A percentile compares a stretch with the other conserved stretches of the same genome.
Evolutionary conservation across 768 basidiomycete species (phyloP).

Genomic region (Tulasnella sp.): DNA sequence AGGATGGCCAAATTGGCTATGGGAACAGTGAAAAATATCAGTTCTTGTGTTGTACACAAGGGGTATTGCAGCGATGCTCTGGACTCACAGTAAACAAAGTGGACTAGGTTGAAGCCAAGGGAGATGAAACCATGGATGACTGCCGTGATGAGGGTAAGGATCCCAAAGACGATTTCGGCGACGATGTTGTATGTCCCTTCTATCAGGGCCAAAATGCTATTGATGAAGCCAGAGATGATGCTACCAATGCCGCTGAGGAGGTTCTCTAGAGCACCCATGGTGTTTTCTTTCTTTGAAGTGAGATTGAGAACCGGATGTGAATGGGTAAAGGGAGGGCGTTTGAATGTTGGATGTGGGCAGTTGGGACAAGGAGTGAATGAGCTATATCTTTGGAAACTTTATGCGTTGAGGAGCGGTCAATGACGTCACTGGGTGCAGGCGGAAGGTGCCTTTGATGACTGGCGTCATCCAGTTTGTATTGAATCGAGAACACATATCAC

Average conservation of each 20-base stretch:
- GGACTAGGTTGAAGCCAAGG: not conserved
- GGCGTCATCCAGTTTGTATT: too few species aligned
- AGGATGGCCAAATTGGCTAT: conserved; percentile 1
- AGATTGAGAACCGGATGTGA: too few species aligned
- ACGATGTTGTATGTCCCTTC: not conserved
- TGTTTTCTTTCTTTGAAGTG: not conserved
- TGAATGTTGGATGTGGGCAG: not conserved
- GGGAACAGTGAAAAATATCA: not conserved
- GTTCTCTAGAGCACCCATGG: conserved; percentile 7
- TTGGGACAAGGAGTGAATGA: not conserved
- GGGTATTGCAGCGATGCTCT: too few species aligned
- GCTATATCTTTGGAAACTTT: too few species aligned
- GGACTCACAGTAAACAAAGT: not conserved
- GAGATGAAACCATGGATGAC: not conserved
- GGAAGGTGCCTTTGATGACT: too few species aligned
- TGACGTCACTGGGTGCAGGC: too few species aligned
- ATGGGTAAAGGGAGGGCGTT: not conserved
- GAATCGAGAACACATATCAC: too few species aligned
- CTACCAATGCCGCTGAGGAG: conserved; percentile 8
- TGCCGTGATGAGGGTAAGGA: conserved; percentile 6
- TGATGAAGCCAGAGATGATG: conserved; percentile 14
- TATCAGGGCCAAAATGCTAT: conserved; percentile 4
- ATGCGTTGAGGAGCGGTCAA: too few species aligned
- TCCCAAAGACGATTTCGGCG: not conserved
- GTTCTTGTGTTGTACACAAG: not conserved